Evolutionary conservation across 495 filamentous ascomycete genomes (phyloP).

Genomic region (Neurospora cerealis): DNA sequence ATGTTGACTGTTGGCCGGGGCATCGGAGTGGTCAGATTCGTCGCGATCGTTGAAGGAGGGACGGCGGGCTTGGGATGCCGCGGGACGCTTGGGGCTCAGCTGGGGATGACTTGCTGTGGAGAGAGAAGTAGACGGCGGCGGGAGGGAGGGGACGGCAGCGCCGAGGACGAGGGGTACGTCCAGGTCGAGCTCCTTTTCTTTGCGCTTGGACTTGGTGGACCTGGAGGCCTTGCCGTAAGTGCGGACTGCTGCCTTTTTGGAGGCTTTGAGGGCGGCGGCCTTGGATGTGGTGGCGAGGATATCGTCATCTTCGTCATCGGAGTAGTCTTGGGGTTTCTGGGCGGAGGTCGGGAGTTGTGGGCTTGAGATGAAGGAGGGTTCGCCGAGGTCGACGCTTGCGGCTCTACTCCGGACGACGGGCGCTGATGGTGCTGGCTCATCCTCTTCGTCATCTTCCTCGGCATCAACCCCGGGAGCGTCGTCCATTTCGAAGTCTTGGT

Average conservation of each 20-base stretch:
- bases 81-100: neutral
- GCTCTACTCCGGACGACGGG: neutral
- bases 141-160: neutral
- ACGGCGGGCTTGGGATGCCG: neutral
- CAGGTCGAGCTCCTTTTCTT: neutral
- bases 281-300: neutral
- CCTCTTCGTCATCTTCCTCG: neutral
- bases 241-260: neutral
- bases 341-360: neutral
- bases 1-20: neutral
- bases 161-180: neutral
- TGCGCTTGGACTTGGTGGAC: neutral
- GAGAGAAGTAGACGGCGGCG: neutral
- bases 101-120: neutral
- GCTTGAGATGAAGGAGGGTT: neutral
- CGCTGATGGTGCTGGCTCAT: neutral
- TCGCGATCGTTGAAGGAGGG: neutral
- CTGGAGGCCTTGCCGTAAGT: neutral
- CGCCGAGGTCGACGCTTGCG: neutral
- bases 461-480: neutral
- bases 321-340: neutral
- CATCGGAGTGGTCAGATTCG: neutral
- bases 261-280: neutral
- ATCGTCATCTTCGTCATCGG: neutral
- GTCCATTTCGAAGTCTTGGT: neutral